Evolutionary conservation across 139 green algal genomes (phyloP).

Genomic region (Gonium pectorale): DNA sequence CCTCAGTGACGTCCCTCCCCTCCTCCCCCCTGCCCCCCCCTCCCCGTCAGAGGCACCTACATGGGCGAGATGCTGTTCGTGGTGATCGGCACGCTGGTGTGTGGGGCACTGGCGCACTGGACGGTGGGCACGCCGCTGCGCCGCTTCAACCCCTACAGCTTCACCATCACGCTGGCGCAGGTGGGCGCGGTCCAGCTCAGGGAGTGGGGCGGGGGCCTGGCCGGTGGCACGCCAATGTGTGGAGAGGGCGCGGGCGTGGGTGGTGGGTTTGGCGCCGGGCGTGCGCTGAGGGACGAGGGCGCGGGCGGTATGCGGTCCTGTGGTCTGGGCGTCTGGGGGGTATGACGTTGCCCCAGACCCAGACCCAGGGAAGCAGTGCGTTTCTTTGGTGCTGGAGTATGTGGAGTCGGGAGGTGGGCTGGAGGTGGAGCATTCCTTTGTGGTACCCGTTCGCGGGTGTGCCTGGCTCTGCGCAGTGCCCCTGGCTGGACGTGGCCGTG

Average conservation of each 20-base stretch:
- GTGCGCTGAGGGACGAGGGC: neutral
- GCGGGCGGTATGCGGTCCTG: too few relatives aligned
- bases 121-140: constrained; percentile 31
- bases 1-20: too few relatives aligned
- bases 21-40: too few relatives aligned
- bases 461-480: too few relatives aligned
- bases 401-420: neutral
- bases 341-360: too few relatives aligned
- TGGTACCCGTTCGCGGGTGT: too few relatives aligned
- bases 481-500: too few relatives aligned
- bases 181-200: too few relatives aligned
- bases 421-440: too few relatives aligned
- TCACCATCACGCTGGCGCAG: neutral
- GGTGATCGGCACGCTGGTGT: neutral
- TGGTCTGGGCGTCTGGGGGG: too few relatives aligned
- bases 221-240: neutral
- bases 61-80: constrained; percentile 35
- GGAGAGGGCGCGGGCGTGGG: neutral
- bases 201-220: neutral
- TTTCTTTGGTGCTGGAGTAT: neutral
- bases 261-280: neutral
- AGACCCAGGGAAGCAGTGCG: too few relatives aligned
- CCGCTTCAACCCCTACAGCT: constrained; percentile 43
- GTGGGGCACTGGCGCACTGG: constrained; percentile 5
- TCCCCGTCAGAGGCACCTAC: neutral